Evolutionary conservation across 805 yeast genomes (phyloP), one percentile per base, ranked within the genome.

Genomic region (Nakazawaea molendinolei): DNA sequence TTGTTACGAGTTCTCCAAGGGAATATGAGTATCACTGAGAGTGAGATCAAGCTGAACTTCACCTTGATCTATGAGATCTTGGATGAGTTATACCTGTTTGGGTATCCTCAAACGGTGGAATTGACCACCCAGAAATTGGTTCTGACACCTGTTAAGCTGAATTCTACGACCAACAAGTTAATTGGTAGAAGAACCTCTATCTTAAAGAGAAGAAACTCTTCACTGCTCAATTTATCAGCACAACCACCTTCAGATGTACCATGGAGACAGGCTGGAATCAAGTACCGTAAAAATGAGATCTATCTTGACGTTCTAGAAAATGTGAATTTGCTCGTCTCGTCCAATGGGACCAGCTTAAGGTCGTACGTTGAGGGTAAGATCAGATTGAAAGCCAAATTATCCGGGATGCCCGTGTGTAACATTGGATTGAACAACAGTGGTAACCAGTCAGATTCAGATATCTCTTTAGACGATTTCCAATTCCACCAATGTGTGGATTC

Each of bases 401-500:
- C 84, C 0, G 96, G 96, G 3, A 74, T 77, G 71, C 96, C 97
- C 0, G 69, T 70, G 17, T 89, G 96, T 54, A 73, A 77, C 32
- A 79, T 89, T 53, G 95, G 90, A 0, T 65, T 90, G 32, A 76
- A 78, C 43, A 87, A 82, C 43, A 15, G 18, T 9, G 48, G 44
- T 28, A 56, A 51, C 18, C n/a, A 12, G 14, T 15, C 22, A 30
- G 28, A 27, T 36, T 8, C 28, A 14, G 59, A 68, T 23, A 83
- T 78, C 5, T 50, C 67, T 0, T 59, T 87, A 8, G 85, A 81
- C 46, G 94, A 86, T 53, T 78, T 84, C 47, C 85, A 81, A 44
- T 82, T 86, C 58, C 95, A 86, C 56, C 90, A 85, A 48, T 84
- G 95, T 56, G 95, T 86, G 18, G 76, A 79, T 42, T 63, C 86